Evolutionary conservation across 2,329 filamentous ascomycete species (phyloP).

Genomic region (Ilyonectria mors-panacis): DNA sequence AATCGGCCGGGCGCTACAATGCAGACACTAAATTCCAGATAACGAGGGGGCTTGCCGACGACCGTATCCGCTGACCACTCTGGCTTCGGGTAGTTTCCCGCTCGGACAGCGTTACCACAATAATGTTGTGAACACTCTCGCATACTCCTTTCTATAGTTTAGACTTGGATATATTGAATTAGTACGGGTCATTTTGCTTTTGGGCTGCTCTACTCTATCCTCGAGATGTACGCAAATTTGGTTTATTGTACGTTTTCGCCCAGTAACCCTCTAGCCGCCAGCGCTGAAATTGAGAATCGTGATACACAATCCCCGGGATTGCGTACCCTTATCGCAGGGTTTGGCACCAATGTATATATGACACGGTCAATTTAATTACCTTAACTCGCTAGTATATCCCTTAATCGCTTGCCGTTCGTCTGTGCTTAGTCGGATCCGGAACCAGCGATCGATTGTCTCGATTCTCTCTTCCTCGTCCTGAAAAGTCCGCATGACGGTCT

Average conservation of each 20-base stretch:
- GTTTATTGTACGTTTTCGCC: too few relatives aligned
- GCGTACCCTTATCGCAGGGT: not conserved
- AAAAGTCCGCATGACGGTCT: not conserved
- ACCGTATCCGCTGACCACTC: not conserved
- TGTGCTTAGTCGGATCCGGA: conserved; percentile 13
- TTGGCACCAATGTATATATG: not conserved
- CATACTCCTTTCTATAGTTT: not conserved
- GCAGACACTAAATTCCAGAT: not conserved
- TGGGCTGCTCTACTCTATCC: too few relatives aligned
- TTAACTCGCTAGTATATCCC: conserved; percentile 8
- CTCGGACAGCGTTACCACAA: too few relatives aligned
- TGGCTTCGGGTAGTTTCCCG: not conserved
- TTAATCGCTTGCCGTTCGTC: conserved; percentile 17
- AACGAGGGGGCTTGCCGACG: not conserved
- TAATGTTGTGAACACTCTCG: not conserved
- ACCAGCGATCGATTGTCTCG: conserved; percentile 20
- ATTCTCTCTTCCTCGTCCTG: conserved; percentile 16
- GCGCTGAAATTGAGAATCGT: not conserved
- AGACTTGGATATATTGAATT: not conserved
- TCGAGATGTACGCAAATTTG: too few relatives aligned
- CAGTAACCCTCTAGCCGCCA: too few relatives aligned
- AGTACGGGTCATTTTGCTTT: too few relatives aligned
- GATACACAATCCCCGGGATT: not conserved
- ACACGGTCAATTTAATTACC: not conserved
- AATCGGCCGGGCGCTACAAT: too few relatives aligned